Conservation (phyloP, 805 yeast species). For the Kluyveromyces wickerhamii region DNA sequence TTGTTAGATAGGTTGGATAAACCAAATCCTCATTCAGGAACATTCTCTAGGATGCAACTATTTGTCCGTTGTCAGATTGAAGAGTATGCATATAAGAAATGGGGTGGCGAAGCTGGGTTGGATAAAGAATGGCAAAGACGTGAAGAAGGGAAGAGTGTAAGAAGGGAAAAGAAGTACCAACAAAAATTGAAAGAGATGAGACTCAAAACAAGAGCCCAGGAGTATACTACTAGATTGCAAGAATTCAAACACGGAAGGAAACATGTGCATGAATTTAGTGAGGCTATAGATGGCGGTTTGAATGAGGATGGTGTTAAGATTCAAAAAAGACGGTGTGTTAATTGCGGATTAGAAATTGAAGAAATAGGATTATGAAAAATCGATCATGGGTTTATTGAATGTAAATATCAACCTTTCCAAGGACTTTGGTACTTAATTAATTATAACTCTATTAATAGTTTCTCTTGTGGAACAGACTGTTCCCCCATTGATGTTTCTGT, state of each 20-base stretch:
- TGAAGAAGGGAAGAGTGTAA: constrained; percentile 58
- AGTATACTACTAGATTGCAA: constrained; percentile 62
- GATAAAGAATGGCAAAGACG: constrained; percentile 91
- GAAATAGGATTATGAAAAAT: constrained; percentile 48
- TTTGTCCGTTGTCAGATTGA: constrained; percentile 90
- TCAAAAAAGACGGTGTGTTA: constrained; percentile 56
- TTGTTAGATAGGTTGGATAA: constrained; percentile 74
- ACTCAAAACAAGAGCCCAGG: constrained; percentile 86
- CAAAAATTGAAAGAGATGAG: constrained; percentile 81
- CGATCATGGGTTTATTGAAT: not conserved
- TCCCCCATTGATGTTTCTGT: constrained; percentile 7
- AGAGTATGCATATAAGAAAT: constrained; percentile 82
- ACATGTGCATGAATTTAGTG: constrained; percentile 73
- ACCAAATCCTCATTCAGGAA: constrained; percentile 88
- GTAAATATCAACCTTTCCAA: not conserved
- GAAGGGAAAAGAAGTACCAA: constrained; percentile 74
- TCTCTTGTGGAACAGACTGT: constrained; percentile 16
- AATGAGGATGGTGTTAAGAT: constrained; percentile 35
- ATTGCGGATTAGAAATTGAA: constrained; percentile 79
- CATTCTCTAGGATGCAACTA: constrained; percentile 87
- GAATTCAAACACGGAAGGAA: constrained; percentile 49
- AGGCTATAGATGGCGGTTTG: constrained; percentile 39
- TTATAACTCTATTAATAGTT: constrained; percentile 26
- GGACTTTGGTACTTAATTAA: not conserved
- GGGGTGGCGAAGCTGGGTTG: constrained; percentile 85